phyloP scores from a whole-genome alignment of 176 grass and related monocot genomes.

The Hyparrhenia diplandra region DNA sequence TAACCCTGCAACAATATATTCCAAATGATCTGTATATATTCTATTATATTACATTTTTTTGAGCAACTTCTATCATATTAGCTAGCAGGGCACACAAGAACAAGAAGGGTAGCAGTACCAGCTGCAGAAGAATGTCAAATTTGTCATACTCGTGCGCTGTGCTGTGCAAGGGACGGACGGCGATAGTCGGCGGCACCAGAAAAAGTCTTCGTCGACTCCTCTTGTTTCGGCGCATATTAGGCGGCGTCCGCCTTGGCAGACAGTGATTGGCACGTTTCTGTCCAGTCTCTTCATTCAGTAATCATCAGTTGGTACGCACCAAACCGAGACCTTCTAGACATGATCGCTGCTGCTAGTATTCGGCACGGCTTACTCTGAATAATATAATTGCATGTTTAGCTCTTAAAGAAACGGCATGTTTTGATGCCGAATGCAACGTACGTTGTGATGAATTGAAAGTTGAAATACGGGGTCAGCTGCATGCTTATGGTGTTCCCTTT shows the following conservation, averaged over 20 bases:
- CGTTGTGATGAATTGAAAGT: neutral
- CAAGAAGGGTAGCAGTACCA: neutral
- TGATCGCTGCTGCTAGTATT: neutral
- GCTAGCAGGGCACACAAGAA: neutral
- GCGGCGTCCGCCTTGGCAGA: conserved; percentile 7
- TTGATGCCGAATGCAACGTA: neutral
- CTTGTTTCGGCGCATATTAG: conserved; percentile 35
- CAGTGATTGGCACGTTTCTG: conserved; percentile 33
- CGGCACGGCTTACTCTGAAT: conserved; percentile 8
- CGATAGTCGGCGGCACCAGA: neutral
- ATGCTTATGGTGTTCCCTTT: neutral
- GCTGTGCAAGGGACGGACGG: neutral
- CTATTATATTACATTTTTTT: no score
- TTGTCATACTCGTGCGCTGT: conserved; percentile 14
- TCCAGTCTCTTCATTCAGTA: neutral
- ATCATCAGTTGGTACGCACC: conserved; percentile 31
- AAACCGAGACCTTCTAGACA: conserved; percentile 4
- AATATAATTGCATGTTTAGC: neutral
- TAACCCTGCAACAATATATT: conserved; percentile 10
- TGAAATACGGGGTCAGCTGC: neutral
- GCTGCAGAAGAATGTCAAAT: conserved; percentile 19
- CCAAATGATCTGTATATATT: neutral
- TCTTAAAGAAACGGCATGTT: neutral
- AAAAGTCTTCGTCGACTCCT: conserved; percentile 22
- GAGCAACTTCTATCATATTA: neutral